phyloP scores from a whole-genome alignment of 2,329 filamentous ascomycete genomes.

The Alternaria incomplexa region DNA sequence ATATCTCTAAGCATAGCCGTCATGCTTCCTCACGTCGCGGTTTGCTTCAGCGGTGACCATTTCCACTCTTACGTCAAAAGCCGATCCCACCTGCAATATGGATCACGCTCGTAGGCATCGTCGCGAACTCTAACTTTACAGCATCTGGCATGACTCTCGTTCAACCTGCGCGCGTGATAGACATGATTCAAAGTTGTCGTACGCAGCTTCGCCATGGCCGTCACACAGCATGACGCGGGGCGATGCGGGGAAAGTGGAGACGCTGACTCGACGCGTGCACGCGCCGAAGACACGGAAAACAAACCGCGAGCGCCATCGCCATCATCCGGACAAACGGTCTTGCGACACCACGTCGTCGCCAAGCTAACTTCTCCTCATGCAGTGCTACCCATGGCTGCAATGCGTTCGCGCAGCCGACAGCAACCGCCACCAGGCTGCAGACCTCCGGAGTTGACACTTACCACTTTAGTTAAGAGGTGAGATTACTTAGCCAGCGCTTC shows the following conservation, averaged over 20 bases:
- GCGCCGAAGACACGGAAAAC: conserved; percentile 29
- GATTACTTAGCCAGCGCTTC: neutral
- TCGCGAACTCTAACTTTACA: neutral
- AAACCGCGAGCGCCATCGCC: conserved; percentile 25
- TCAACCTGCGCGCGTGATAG: no score
- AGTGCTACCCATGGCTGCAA: neutral
- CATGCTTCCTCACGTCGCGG: neutral
- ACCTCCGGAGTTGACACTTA: conserved; percentile 12
- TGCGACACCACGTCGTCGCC: neutral
- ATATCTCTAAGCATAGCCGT: neutral
- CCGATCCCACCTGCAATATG: neutral
- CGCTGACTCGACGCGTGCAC: conserved; percentile 3
- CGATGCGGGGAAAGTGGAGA: conserved; percentile 10
- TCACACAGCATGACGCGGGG: neutral
- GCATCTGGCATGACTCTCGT: neutral
- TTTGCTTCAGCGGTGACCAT: neutral
- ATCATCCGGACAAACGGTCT: conserved; percentile 13
- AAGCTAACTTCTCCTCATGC: neutral
- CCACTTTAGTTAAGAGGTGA: conserved; percentile 3
- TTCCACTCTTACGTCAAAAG: neutral
- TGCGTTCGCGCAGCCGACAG: conserved; percentile 3
- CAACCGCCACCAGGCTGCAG: neutral
- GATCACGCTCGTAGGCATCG: neutral
- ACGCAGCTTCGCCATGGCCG: neutral
- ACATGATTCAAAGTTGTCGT: neutral